Evolutionary conservation across 2,329 filamentous ascomycete genomes (phyloP), one percentile per base, ranked within the genome.

Genomic region (Magnaporthiopsis incrustans): DNA sequence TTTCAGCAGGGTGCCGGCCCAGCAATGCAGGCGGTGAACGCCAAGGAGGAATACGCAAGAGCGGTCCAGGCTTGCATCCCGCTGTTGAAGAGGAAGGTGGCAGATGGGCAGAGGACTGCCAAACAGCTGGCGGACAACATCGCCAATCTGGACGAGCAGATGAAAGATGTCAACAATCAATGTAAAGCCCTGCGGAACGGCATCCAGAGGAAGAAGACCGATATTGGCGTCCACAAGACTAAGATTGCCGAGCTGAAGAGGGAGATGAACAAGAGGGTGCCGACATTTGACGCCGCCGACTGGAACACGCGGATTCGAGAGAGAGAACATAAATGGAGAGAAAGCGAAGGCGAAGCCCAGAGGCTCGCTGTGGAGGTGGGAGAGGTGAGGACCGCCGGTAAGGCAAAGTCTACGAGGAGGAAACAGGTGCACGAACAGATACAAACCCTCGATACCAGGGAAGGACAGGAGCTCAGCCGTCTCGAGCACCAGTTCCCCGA

Each of bases 251-350:
- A 78, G 8, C 76, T 93, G n/a, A 82, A 89, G 71, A 85, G 82
- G 6, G 82, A 85, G 66, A 75, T 86, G 67, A 83, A 86, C 65
- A 83, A 87, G 58, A 80, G 81, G 15, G 87, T 89, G 0, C 78
- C 82, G 0, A 82, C 87, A 7, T 92, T 95, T 71, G 87, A 95
- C 71, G 75, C 85, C 12, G 78, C 82, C 6, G 85, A 85, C 5
- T 93, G 87, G 77, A 95, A 94, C 68, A 83, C 86, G 63, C 85
- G 85, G 67, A 88, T 92, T 74, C 83, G 86, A 68, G 82, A 83
- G 65, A 81, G 88, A 74, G 84, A 89, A 60, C 81, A 88, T 65
- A 76, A 76, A 5, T 67, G 78, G 1, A 81, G 84, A 30, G 82
- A 85, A n/a, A 76, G 84, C 2, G 76, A 82, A 65, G 77, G 73